Evolutionary conservation across 441 rosid genomes (phyloP).

Genomic region (Bruguiera hainesii): DNA sequence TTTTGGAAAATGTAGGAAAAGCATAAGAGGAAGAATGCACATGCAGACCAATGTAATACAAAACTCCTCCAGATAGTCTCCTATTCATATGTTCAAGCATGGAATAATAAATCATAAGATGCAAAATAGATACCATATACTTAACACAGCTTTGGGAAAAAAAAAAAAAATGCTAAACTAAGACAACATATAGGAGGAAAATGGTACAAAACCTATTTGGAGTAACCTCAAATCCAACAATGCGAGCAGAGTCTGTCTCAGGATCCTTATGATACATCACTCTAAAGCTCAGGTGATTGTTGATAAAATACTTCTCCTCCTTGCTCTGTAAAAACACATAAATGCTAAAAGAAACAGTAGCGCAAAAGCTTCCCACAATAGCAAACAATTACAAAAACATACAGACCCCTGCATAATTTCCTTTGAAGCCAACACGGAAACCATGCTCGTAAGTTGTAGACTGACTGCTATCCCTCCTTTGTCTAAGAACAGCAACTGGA

Average conservation of each 20-base stretch:
- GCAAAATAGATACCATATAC: background rate
- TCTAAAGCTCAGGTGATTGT: conserved; percentile 91
- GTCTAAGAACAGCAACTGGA: conserved; percentile 92
- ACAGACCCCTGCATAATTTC: conserved; percentile 87
- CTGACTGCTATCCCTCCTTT: conserved; percentile 79
- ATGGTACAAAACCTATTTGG: conserved; percentile 62
- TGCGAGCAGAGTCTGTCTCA: conserved; percentile 75
- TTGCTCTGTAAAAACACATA: conserved; percentile 60
- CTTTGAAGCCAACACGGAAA: conserved; percentile 91
- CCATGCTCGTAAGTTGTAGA: conserved; percentile 89
- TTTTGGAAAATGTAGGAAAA: no score
- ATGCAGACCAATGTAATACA: no score
- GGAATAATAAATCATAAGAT: background rate
- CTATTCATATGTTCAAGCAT: no score
- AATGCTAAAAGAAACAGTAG: conserved; percentile 14
- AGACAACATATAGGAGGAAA: conserved; percentile 1
- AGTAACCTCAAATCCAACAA: conserved; percentile 93
- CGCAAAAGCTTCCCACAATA: conserved; percentile 2
- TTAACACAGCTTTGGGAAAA: background rate
- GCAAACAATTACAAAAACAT: conserved; percentile 27
- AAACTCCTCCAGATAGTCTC: no score
- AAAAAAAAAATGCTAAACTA: conserved; percentile 12
- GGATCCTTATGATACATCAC: conserved; percentile 86
- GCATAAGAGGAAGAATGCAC: background rate
- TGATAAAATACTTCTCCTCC: conserved; percentile 90